These are phyloP conservation scores for Jackrogersella multiformis DNA, from an alignment of 495 filamentous ascomycete species.

Conservation along the genomic window DNA sequence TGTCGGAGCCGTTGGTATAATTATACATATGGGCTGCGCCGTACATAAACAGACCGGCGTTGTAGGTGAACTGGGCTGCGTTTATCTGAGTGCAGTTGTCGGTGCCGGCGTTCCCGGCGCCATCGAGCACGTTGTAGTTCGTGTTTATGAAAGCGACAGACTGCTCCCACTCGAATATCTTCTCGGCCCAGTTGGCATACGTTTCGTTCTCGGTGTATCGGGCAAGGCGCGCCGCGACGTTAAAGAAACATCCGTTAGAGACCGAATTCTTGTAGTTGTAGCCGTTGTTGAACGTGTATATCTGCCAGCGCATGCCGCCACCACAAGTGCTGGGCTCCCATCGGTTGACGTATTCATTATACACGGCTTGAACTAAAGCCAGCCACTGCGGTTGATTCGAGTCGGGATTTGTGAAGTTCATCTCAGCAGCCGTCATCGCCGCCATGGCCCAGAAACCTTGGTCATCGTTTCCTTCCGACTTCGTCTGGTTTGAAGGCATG, in stretches of 20 bases:
- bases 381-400: constrained; percentile 73
- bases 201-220: constrained; percentile 74
- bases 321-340: constrained; percentile 75
- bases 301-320: constrained; percentile 86
- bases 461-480: constrained; percentile 72
- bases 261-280: constrained; percentile 81
- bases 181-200: constrained; percentile 76
- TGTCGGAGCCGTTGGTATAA: constrained; percentile 58
- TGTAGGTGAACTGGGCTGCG: constrained; percentile 73
- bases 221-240: constrained; percentile 74
- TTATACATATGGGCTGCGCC: constrained; percentile 79
- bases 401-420: constrained; percentile 68
- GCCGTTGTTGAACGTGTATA: constrained; percentile 79
- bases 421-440: constrained; percentile 72
- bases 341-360: constrained; percentile 74
- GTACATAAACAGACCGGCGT: constrained; percentile 73
- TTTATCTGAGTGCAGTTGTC: constrained; percentile 59
- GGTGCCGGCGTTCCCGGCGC: constrained; percentile 53
- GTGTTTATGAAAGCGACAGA: constrained; percentile 57
- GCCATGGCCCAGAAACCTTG: constrained; percentile 75
- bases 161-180: constrained; percentile 73
- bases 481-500: constrained; percentile 71
- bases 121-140: constrained; percentile 68
- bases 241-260: constrained; percentile 76
- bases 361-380: constrained; percentile 79